Conservation (phyloP, 2,329 filamentous ascomycete species). For the Aspergillus pseudonomiae region DNA sequence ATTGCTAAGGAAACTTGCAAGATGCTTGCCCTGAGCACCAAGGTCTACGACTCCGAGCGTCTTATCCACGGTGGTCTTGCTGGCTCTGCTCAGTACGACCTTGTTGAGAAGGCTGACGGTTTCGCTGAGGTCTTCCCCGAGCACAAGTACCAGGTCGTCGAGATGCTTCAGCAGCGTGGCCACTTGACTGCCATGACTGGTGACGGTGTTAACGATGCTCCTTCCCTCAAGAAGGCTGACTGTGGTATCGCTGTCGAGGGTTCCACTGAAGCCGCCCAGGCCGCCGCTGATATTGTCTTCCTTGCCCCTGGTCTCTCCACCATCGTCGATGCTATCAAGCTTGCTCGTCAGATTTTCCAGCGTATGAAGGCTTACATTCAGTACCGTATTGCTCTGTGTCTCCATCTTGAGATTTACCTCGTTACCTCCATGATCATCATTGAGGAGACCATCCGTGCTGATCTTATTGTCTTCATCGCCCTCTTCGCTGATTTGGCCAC, state of each 20-base stretch:
- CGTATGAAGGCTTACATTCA: constrained; percentile 78
- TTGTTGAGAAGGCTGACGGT: constrained; percentile 74
- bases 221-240: constrained; percentile 73
- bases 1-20: constrained; percentile 83
- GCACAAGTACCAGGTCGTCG: constrained; percentile 76
- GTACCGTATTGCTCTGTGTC: constrained; percentile 74
- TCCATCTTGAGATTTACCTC: constrained; percentile 76
- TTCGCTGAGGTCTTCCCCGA: constrained; percentile 76
- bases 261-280: constrained; percentile 71
- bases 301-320: constrained; percentile 71
- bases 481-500: constrained; percentile 79
- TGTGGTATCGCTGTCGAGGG: constrained; percentile 75
- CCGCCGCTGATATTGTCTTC: constrained; percentile 74
- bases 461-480: constrained; percentile 78
- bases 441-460: constrained; percentile 72
- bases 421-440: constrained; percentile 79
- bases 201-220: constrained; percentile 75
- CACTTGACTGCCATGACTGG: constrained; percentile 76
- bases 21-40: constrained; percentile 77
- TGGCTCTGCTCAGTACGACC: constrained; percentile 73
- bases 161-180: constrained; percentile 74
- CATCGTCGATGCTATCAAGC: constrained; percentile 74
- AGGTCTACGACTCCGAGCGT: constrained; percentile 79
- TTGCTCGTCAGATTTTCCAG: constrained; percentile 74
- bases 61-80: constrained; percentile 75